Evolutionary conservation across 495 filamentous ascomycete genomes (phyloP), one percentile per base, ranked within the genome.

Genomic region (Recurvomyces mirabilis): DNA sequence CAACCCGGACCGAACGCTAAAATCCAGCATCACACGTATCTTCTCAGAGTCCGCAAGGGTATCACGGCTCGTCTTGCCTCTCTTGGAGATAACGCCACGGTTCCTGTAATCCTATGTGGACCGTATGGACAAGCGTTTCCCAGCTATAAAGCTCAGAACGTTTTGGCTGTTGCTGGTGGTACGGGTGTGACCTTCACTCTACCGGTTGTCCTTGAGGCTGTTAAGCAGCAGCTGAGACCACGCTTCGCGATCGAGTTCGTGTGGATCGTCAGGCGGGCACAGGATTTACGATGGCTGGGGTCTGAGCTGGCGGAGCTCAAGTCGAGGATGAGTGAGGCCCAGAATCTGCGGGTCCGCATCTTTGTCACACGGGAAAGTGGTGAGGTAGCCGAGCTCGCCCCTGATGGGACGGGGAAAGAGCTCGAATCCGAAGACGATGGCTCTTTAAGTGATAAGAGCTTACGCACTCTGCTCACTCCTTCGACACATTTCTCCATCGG

Each of bases 171-270:
- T 1, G 76, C 78, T 4, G 77, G 79, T 23, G 77, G 80, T 7
- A 82, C 78, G 0, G 78, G 78, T 4, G 71, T 81, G 26, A 71
- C 77, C 0, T 81, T 75, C 50, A 68, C 77, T 1, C 65, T 81
- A 0, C 77, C 78, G 0, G 55, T 77, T 0, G 55, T 79, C 1
- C 64, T 74, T 7, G 55, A 61, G 0, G 52, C 63, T 0, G 48
- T 76, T 20, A 17, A 55, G 63, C 13, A 44, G 28, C 32, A 26
- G 19, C 15, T 45, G n/a, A 42, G 14, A 21, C 34, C 59, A 40
- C 39, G 55, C 34, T 41, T 43, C 39, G 46, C 57, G 3, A 54
- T 82, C 4, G 72, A 77, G 37, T 67, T 83, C 19, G 67, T 79
- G 22, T 82, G 78, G 78, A 71, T 73, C 5, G 60, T 81, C 7